A percentile compares a stretch with the other conserved stretches of the same genome.
These are phyloP conservation scores for Aspergillus tamarii DNA, from an alignment of 2,329 filamentous ascomycete genomes.

Conservation along the genomic window DNA sequence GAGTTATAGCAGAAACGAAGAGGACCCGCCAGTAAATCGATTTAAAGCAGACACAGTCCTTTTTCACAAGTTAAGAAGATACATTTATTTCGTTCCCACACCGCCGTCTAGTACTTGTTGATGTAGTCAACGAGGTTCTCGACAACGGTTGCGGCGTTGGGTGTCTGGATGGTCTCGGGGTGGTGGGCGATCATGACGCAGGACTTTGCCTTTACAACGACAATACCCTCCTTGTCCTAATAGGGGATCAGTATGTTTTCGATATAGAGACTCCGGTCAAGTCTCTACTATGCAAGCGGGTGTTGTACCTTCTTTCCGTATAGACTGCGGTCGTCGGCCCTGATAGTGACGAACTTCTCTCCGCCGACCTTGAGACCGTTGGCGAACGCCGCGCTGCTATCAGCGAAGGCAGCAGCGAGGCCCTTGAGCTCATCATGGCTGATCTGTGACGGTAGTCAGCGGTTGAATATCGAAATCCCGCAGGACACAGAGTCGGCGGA, in stretches of 20 bases:
- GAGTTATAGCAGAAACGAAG: slow-evolving; percentile 11
- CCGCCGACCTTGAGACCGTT: slow-evolving; percentile 77
- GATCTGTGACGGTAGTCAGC: slow-evolving; percentile 43
- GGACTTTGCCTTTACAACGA: slow-evolving; percentile 83
- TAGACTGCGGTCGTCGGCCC: slow-evolving; percentile 74
- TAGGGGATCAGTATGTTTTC: slow-evolving; percentile 13
- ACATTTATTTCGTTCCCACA: slow-evolving; percentile 24
- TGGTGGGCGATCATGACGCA: slow-evolving; percentile 90
- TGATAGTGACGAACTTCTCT: slow-evolving; percentile 77
- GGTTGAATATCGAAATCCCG: slow-evolving; percentile 1
- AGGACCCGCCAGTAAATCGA: slow-evolving; percentile 15
- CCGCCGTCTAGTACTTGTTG: slow-evolving; percentile 69
- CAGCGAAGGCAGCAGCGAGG: slow-evolving; percentile 57
- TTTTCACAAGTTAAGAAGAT: slow-evolving; percentile 13
- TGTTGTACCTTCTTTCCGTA: slow-evolving; percentile 80
- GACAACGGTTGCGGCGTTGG: slow-evolving; percentile 76
- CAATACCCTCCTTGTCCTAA: slow-evolving; percentile 77
- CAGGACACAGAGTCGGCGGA: background rate
- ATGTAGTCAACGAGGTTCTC: slow-evolving; percentile 87
- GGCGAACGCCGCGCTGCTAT: slow-evolving; percentile 50
- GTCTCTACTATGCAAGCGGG: background rate
- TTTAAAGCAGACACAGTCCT: slow-evolving; percentile 19
- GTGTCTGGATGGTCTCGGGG: slow-evolving; percentile 71
- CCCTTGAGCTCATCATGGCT: slow-evolving; percentile 58
- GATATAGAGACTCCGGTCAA: background rate